Percentiles rank a stretch among this genome's conserved stretches.
Evolutionary conservation across 2,329 filamentous ascomycete species (phyloP).

Genomic region (Fusarium chaquense): DNA sequence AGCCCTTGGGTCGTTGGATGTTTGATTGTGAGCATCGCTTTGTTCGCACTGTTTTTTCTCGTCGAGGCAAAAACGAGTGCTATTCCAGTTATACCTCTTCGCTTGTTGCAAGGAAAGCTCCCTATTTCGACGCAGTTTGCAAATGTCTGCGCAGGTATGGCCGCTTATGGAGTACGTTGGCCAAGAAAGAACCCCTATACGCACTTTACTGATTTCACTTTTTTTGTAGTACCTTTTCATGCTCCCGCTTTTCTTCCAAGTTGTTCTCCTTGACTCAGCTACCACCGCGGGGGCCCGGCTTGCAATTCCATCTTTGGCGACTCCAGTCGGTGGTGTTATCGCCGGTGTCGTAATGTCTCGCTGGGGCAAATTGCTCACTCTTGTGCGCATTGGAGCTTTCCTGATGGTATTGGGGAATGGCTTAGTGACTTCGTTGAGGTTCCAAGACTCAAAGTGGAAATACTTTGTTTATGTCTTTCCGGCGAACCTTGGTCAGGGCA

Average conservation of each 20-base stretch:
- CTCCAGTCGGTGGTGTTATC: conserved; percentile 67
- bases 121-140: conserved; percentile 67
- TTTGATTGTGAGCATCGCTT: conserved; percentile 57
- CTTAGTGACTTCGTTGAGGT: conserved; percentile 62
- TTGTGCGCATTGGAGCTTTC: conserved; percentile 63
- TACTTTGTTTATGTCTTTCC: conserved; percentile 69
- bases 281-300: conserved; percentile 74
- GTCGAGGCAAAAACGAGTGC: conserved; percentile 64
- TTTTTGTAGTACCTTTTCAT: conserved; percentile 71
- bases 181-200: background rate
- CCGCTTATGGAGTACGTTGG: conserved; percentile 69
- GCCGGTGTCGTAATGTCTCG: conserved; percentile 70
- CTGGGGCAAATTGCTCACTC: conserved; percentile 63
- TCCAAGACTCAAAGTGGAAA: conserved; percentile 64
- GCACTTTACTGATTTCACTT: conserved; percentile 18
- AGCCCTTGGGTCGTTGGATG: conserved; percentile 61
- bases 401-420: conserved; percentile 67
- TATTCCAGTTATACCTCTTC: conserved; percentile 66
- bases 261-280: conserved; percentile 72
- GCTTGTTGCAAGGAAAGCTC: conserved; percentile 67
- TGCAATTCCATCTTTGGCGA: conserved; percentile 71
- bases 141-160: conserved; percentile 71
- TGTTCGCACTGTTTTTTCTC: conserved; percentile 60
- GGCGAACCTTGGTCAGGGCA: conserved; percentile 69
- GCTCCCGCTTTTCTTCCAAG: conserved; percentile 77